Evolutionary conservation across 2,329 filamentous ascomycete genomes (phyloP), one percentile per base, ranked within the genome.

Genomic region (Fusarium clavum): DNA sequence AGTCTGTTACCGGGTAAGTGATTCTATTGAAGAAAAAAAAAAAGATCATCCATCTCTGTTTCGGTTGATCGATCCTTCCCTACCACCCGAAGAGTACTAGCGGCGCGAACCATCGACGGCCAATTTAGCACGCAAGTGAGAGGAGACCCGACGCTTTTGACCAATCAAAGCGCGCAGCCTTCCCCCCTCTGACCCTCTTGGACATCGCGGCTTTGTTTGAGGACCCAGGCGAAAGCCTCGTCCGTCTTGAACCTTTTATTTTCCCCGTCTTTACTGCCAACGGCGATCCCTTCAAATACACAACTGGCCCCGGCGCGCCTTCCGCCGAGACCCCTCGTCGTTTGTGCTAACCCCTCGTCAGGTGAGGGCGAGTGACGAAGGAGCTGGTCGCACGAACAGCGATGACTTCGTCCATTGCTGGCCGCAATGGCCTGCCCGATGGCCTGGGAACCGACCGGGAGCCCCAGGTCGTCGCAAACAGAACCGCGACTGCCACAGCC

Each of bases 321-420:
- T 66, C 58, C 59, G 64, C 63, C 67, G 67, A 73, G 63, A 60
- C 51, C 60, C 61, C 60, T 57, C 65, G 62, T 58, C 69, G 66
- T 67, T 53, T 60, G 57, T 64, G 57, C 62, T 61, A 69, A 68
- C 51, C 65, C 62, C 65, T 70, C 46, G 48, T 51, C 62, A 66
- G 63, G 69, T 57, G 72, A 73, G 74, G 74, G 72, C 62, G 70
- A 73, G 73, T 79, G 85, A 83, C 85, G 85, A 86, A 87, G 81
- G 85, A 87, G 85, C 86, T 86, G 85, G 64, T 85, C 79, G 73
- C 69, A 76, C 77, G 79, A 83, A 81, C 80, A 87, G 86, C 85
- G 85, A 88, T 88, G 86, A 87, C 84, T 87, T 88, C 86, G 86
- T 86, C 85, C 77, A 81, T 81, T 78, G 81, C 78, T 78, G 81